Percentiles rank a stretch among this genome's conserved stretches.
Evolutionary conservation across 129 eudicot genomes (phyloP).

Genomic region (sunflower (Helianthus annuus)): HanXRQr2.0-SUNRISE NC_035441.2:42617459-42617958

Average conservation of each 20-base stretch:
- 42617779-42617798: not conserved
- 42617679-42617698: not conserved
- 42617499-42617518: constrained; percentile 14
- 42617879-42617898: constrained; percentile 27
- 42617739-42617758: constrained; percentile 9
- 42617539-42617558: constrained; percentile 28
- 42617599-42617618: constrained; percentile 19
- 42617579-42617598: constrained; percentile 26
- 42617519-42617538: constrained; percentile 16
- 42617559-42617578: constrained; percentile 20
- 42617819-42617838: constrained; percentile 28
- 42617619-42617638: constrained; percentile 15
- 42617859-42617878: constrained; percentile 31
- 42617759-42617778: constrained; percentile 8
- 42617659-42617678: not conserved
- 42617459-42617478: not conserved
- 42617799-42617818: constrained; percentile 18
- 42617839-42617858: constrained; percentile 23
- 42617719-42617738: constrained; percentile 7
- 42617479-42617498: not conserved
- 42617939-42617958: constrained; percentile 70
- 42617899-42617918: constrained; percentile 13
- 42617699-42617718: constrained; percentile 25
- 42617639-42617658: constrained; percentile 9
- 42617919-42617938: constrained; percentile 47